Conservation (phyloP, 306 rosid species). For the Vigna unguiculata region DNA sequence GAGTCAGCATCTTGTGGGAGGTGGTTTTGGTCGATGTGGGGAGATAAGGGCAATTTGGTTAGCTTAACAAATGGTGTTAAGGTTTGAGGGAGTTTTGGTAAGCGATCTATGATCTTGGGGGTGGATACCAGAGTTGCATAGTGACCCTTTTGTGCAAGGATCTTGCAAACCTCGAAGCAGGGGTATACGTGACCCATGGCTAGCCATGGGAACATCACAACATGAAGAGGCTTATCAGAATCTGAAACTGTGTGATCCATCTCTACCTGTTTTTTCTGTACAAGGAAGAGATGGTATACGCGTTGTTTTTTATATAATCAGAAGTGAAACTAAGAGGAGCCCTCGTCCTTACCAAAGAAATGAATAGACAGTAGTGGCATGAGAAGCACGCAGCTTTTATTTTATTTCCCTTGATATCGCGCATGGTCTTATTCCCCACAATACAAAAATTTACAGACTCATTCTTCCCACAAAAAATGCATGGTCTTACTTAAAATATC, state of each 20-base stretch:
- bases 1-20: conserved; percentile 59
- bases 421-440: too few species aligned
- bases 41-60: conserved; percentile 55
- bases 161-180: conserved; percentile 56
- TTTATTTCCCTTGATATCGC: neutral
- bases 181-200: conserved; percentile 70
- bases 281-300: neutral
- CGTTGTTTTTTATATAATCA: neutral
- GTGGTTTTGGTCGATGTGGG: conserved; percentile 28
- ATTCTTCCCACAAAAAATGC: neutral
- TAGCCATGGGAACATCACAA: conserved; percentile 73
- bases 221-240: conserved; percentile 50
- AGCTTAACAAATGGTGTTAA: conserved; percentile 40
- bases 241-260: conserved; percentile 26
- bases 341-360: neutral
- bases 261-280: neutral
- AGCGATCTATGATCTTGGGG: conserved; percentile 60
- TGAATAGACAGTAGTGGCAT: neutral
- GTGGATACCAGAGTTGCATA: conserved; percentile 57
- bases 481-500: neutral
- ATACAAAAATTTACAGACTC: neutral
- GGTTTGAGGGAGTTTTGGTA: conserved; percentile 53
- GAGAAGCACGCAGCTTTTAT: neutral
- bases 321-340: neutral
- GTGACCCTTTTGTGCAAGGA: conserved; percentile 66